Conservation (phyloP, 257 asterid genomes). For the Striga asiatica region DNA sequence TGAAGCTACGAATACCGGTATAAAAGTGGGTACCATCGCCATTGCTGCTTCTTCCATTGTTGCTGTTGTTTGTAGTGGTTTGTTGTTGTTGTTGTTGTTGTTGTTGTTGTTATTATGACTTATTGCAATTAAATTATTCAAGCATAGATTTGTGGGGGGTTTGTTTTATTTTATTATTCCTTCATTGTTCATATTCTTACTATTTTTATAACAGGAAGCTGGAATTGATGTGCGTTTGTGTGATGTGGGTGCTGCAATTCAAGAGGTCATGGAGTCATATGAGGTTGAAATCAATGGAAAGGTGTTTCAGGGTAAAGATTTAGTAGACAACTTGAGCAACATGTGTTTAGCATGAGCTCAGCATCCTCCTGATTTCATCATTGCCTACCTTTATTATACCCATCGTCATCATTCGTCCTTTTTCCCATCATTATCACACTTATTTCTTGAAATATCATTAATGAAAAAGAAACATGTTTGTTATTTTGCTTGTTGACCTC, state of each 20-base stretch:
- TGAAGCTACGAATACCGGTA: constrained; percentile 93
- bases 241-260: constrained; percentile 97
- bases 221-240: constrained; percentile 95
- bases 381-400: no score
- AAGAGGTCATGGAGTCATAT: constrained; percentile 98
- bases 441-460: no score
- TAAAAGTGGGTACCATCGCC: constrained; percentile 71
- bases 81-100: no score
- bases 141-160: no score
- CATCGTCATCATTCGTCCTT: no score
- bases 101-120: no score
- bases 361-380: background rate
- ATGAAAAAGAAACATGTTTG: no score
- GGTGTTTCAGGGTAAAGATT: constrained; percentile 62
- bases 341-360: background rate
- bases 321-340: constrained; percentile 3
- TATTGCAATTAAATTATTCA: no score
- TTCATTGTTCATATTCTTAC: background rate
- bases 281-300: constrained; percentile 97
- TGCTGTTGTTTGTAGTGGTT: no score
- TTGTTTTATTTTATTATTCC: constrained; percentile 25
- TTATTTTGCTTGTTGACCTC: no score
- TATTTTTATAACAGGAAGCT: constrained; percentile 46
- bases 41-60: constrained; percentile 20
- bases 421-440: no score